Conservation (phyloP, 345 rosid species). For the Arabidopsis arenosa region DNA sequence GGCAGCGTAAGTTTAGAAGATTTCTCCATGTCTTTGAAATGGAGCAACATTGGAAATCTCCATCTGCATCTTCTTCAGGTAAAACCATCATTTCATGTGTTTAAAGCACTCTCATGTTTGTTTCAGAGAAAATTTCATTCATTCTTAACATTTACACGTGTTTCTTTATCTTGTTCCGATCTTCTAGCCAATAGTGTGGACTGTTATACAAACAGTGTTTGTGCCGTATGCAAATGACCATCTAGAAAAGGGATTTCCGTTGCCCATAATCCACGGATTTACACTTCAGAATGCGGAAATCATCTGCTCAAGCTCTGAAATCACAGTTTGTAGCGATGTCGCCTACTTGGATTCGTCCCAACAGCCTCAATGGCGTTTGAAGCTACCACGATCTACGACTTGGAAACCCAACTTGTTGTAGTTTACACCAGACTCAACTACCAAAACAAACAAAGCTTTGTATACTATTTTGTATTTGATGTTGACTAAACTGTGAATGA, state of each 20-base stretch:
- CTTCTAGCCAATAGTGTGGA: conserved; percentile 92
- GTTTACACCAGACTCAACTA: conserved; percentile 23
- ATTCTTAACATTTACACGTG: neutral
- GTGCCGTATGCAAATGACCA: conserved; percentile 79
- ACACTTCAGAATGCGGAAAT: conserved; percentile 70
- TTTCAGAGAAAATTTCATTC: neutral
- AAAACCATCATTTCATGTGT: conserved; percentile 24
- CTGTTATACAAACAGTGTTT: conserved; percentile 79
- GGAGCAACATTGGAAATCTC: conserved; percentile 92
- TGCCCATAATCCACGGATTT: conserved; percentile 89
- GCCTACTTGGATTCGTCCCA: conserved; percentile 52
- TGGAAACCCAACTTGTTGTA: conserved; percentile 21
- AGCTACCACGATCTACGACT: conserved; percentile 17
- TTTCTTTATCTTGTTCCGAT: neutral
- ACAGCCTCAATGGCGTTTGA: neutral
- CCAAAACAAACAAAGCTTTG: conserved; percentile 29
- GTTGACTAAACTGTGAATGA: conserved; percentile 19
- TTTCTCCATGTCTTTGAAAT: conserved; percentile 78
- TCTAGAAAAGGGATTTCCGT: conserved; percentile 77
- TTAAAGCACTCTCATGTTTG: neutral
- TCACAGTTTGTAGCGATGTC: conserved; percentile 72
- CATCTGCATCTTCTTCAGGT: conserved; percentile 82
- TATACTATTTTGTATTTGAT: conserved; percentile 29
- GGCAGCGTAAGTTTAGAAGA: conserved; percentile 75
- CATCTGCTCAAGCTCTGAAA: conserved; percentile 56